phyloP scores from a whole-genome alignment of 768 basidiomycete species.

The Phlebiopsis flavidoalba region DNA sequence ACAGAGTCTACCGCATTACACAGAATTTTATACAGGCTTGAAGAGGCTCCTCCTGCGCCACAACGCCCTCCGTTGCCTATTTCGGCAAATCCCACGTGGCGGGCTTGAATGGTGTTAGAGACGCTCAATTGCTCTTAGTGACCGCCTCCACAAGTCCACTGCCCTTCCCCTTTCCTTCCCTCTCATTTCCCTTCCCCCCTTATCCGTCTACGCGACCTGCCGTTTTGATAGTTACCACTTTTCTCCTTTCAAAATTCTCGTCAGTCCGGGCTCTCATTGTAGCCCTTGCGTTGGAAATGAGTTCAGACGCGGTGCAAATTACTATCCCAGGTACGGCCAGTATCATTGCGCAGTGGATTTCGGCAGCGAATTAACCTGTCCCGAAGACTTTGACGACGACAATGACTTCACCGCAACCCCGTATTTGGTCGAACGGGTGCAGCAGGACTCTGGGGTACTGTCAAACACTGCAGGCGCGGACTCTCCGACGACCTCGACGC shows the following conservation, averaged over 20 bases:
- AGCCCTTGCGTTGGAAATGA: constrained; percentile 11
- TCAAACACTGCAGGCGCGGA: constrained; percentile 49
- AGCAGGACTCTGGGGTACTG: constrained; percentile 26
- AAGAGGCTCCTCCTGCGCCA: not conserved
- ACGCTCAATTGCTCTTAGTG: constrained; percentile 1
- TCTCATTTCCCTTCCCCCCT: not conserved
- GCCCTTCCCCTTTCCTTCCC: not conserved
- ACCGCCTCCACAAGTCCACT: not conserved
- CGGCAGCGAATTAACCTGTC: not conserved
- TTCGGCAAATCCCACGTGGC: not conserved
- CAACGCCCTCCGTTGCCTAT: not conserved
- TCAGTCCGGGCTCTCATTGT: not conserved
- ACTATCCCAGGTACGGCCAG: constrained; percentile 38
- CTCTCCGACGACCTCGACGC: constrained; percentile 59
- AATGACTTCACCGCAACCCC: constrained; percentile 59
- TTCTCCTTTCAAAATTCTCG: not conserved
- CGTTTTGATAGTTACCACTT: not conserved
- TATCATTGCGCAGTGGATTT: not conserved
- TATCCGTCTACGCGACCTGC: not conserved
- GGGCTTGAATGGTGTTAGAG: no score
- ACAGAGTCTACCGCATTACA: no score
- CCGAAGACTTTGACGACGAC: constrained; percentile 73
- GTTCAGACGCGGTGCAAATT: constrained; percentile 39
- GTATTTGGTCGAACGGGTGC: constrained; percentile 62
- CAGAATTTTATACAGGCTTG: no score